Evolutionary conservation across 2,329 filamentous ascomycete genomes (phyloP), one percentile per base, ranked within the genome.

Genomic region (Delphinella strobiligena): DNA sequence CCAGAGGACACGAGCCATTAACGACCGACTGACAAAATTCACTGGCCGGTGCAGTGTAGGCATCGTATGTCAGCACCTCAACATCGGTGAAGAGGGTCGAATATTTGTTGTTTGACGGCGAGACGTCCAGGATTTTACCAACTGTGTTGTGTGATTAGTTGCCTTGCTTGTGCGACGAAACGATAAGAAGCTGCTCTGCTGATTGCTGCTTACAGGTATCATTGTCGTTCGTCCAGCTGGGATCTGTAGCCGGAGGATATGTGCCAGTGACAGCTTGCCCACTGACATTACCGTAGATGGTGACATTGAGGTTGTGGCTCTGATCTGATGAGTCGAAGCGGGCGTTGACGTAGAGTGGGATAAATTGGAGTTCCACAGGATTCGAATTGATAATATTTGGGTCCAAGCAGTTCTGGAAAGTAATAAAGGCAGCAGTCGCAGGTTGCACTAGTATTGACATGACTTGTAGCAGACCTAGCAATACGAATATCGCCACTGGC

Each of bases 201-300:
- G n/a, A n/a, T n/a, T n/a, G 22, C 22, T 27, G 22, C 22, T 27
- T 27, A 27, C 22, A 65, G 1, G 71, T 77, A 36, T 68, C 56
- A 27, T 71, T 72, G 1, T 67, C 54, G 54, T 91, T 67, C 2
- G 49, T 57, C 83, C 86, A 69, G 10, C 48, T 85, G 0, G 74
- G 59, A 54, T 75, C 71, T 50, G 71, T 60, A 14, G 71, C 61
- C 0, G 73, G 52, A 24, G 85, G 86, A 38, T 86, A 72, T 2
- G 61, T 44, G n/a, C 66, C 63, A 10, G 62, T 54, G 2, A 68
- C 67, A 33, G 72, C 69, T 37, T 80, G 75, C 34, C 91, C 91
- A 7, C 80, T 83, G 19, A 96, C 86, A 60, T 96, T 95, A 37
- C 88, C 89, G 66, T 86, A 96, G 34, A 94, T 73, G 1, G 78